Base-by-base conservation (phyloP, 2,329 filamentous ascomycete genomes). In the Cordyceps farinosa region DNA sequence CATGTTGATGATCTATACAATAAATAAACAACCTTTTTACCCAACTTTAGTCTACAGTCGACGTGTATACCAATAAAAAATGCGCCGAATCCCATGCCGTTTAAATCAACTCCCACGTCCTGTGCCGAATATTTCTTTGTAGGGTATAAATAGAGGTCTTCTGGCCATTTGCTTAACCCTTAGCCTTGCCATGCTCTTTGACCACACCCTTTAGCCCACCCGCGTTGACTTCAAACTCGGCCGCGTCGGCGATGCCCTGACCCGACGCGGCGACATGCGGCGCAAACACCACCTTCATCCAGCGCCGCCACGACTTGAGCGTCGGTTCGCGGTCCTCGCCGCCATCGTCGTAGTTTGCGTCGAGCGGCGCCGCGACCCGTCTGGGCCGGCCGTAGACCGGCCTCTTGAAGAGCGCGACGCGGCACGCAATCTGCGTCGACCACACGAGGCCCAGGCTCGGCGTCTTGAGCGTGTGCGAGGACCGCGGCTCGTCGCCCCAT, bases 281-380 rank as follows among this genome's bases (percentile, higher is more conserved):
- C 55, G 92, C 90, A 78, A 97, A 98, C 1, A 96, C 94, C 9
- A 98, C 85, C 75, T 93, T 96, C 82, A 96, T 87, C 80, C 87
- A 91, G 64, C 94, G 81, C 66, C 84, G 83, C 87, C 90, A 92
- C 40, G 78, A 82, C 63, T 77, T 82, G 32, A 89, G 75, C 9
- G 82, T 78, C 13, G 78, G 72, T 17, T 69, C 77, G 45, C 76
- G 75, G 36, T 70, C 73, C 56, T 77, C 81, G 1, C 77, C 76
- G 53, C 77, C 81, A 3, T 78, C 76, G 62, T 77, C 77, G n/a
- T 40, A 22, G 32, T n/a, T 11, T 61, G 72, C 74, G 63, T 72
- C 73, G 36, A 70, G 73, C 30, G 70, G 69, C 40, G 77, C 76
- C 66, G 75, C 72, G 62, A 72, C 64, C 68, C 73, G 69, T 66